Base-by-base conservation (phyloP, 352 stramenopile species). In the Globisporangium cystogenes region DNA sequence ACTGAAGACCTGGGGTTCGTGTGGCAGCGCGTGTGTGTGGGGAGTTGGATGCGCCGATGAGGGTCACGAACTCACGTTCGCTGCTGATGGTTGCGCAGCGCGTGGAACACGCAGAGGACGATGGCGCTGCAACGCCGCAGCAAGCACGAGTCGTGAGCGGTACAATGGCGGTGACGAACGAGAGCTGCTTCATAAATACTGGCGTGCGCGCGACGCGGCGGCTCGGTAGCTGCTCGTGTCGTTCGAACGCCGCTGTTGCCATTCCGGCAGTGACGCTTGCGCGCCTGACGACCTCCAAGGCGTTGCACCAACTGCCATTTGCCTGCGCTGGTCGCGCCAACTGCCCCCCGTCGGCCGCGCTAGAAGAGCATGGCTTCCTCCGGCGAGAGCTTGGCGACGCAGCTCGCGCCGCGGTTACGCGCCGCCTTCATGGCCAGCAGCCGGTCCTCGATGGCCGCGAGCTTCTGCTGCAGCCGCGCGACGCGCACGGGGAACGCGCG, bases 61-160 rank as follows among this genome's bases (percentile, higher is more conserved):
- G 16, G 20, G 15, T 44, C 20, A 27, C 3, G 5, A 27, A 37
- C 21, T 27, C 4, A 15, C n/a, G 18, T 12, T 7, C 15, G 33
- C 33, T 39, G 12, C 14, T 39, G 11, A 11, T 26, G 16, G 6
- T 24, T 48, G 21, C 39, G 7, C 47, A 87, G 76, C 10, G 73
- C 74, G 11, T 91, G 81, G 81, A 91, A 86, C 51, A 87, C 81
- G 4, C 49, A 74, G 21, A 82, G 72, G 49, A 91, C 81, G 15
- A 59, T 91, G 49, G 54, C 57, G 29, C 48, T 72, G 40, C 72
- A 86, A 40, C 68, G 53, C 16, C 68, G 55, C 16, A 77, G 33
- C 12, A 65, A 58, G 61, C 53, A 12, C 6, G 46, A 33, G 39
- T 33, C 12, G 35, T 27, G 33, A 46, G 51, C 21, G 46, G 41